Conservation (phyloP, 139 green algal species). For the Closterium sp. region DNA sequence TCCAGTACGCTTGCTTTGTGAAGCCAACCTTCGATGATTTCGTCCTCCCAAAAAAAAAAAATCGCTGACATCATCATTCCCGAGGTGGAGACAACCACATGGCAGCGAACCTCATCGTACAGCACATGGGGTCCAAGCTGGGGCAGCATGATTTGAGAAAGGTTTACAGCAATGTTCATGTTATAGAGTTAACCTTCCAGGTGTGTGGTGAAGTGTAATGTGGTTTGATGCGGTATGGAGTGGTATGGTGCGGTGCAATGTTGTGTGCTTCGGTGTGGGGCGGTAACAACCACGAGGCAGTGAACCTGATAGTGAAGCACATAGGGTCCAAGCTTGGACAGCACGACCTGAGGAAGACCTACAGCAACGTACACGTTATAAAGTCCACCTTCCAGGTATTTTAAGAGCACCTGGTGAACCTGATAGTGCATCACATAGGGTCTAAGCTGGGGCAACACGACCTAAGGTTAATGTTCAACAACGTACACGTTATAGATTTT, state of each 20-base stretch:
- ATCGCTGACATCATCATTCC: conserved; percentile 90
- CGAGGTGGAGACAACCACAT: conserved; percentile 68
- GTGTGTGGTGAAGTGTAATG: conserved; percentile 5
- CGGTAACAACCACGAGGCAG: conserved; percentile 69
- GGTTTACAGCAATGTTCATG: conserved; percentile 84
- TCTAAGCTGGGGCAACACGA: too few species aligned
- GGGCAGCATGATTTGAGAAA: conserved; percentile 86
- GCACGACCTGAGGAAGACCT: conserved; percentile 88
- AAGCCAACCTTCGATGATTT: conserved; percentile 93
- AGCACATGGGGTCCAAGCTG: conserved; percentile 94
- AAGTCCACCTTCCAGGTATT: conserved; percentile 85
- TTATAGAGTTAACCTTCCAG: conserved; percentile 91
- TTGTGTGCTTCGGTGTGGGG: too few species aligned
- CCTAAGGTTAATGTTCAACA: conserved; percentile 86
- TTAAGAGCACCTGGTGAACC: conserved; percentile 69
- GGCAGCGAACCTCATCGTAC: conserved; percentile 95
- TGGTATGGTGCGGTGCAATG: too few species aligned
- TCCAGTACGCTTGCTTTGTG: conserved; percentile 52
- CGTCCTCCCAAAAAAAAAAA: conserved; percentile 78
- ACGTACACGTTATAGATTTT: conserved; percentile 81
- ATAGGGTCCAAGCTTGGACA: conserved; percentile 90
- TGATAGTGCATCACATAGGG: conserved; percentile 97
- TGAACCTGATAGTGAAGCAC: conserved; percentile 97
- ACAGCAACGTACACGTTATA: conserved; percentile 85
- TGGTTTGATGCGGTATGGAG: too few species aligned